Base-by-base conservation (phyloP, 2,329 filamentous ascomycete genomes). In the Pseudovirgaria hyperparasitica region DNA sequence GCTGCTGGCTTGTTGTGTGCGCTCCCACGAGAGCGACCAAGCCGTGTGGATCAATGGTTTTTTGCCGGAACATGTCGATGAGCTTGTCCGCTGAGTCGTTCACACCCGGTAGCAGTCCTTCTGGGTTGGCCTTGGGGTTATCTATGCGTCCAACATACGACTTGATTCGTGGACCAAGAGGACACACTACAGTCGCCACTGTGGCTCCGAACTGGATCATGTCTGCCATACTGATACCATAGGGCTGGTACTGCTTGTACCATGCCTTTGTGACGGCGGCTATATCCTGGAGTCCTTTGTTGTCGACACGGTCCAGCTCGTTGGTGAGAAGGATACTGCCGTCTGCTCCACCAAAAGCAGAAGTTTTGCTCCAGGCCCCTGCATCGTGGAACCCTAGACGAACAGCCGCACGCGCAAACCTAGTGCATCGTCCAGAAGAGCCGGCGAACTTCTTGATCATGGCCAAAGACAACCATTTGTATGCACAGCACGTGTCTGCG, bases 91-190 rank as follows among this genome's bases (percentile, higher is more conserved):
- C 45, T 1, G 42, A 45, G 27, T 49, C 47, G 6, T 36, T 46
- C 5, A 46, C 47, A 5, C 36, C 41, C 2, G 52, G 53, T 1
- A 57, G 31, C 3, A 55, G 41, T 6, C 45, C 43, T 10, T 48
- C 49, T 6, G 46, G 46, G 5, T 46, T 45, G 5, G 52, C 42
- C 10, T 40, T 42, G 14, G 40, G 39, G 16, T 46, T 52, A 26
- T 55, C 52, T 23, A 54, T 55, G 16, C 53, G 45, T 14, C 53
- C 52, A 19, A 56, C 45, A 21, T 51, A 55, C 3, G 46, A 43
- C 5, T 49, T 43, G 22, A 54, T 38, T 11, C 52, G 43, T n/a
- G 53, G 52, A 6, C 53, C 53, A 6, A 55, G 40, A 1, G 53
- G 53, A 26, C 52, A 57, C 3, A 49, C 50, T 4, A 56, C 52